Evolutionary conservation across 768 basidiomycete species (phyloP), one percentile per base, ranked within the genome.

Genomic region (Pleurotus pulmonarius): DNA sequence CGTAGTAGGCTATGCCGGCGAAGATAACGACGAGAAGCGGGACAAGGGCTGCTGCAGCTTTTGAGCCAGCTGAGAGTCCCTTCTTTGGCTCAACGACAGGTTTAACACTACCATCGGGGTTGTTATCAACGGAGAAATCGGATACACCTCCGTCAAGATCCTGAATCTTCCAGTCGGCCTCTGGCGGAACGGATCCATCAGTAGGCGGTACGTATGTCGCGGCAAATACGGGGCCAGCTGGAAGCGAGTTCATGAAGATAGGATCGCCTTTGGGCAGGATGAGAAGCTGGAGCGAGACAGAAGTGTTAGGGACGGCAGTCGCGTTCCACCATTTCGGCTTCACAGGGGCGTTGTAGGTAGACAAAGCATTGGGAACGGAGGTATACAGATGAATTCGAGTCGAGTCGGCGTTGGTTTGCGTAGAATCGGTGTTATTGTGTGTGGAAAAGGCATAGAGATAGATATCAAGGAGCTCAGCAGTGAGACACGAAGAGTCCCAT

Each of bases 181-280:
- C 65, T 2, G 74, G 63, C 3, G 79, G 72, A 4, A 71, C 62
- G 9, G 67, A 57, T 5, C 79, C 80, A 3, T 69, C 63, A 5
- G 74, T 59, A 0, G 80, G 71, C 1, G 75, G 59, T 3, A 75
- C 67, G 68, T 85, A 87, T 1, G 83, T 87, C 0, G 84, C 86
- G 8, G 75, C 83, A 63, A 90, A 85, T 55, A 90, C 67, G 44
- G 90, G 90, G 0, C 86, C 89, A 6, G 84, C 83, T 22, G 86
- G 82, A 39, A 83, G 67, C 41, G 74, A 69, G 49, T 76, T 72
- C 22, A 81, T 65, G 74, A 85, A 86, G 3, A 78, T 69, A 2
- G 81, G 77, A 4, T 73, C 58, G 20, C 79, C 80, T 5, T 75
- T 61, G 1, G 78, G 61, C 43, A 90, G 75, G 63, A 91, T 85